Base-by-base conservation (phyloP, 177 flowering plant genomes). In the Vitis hybrid region DNA sequence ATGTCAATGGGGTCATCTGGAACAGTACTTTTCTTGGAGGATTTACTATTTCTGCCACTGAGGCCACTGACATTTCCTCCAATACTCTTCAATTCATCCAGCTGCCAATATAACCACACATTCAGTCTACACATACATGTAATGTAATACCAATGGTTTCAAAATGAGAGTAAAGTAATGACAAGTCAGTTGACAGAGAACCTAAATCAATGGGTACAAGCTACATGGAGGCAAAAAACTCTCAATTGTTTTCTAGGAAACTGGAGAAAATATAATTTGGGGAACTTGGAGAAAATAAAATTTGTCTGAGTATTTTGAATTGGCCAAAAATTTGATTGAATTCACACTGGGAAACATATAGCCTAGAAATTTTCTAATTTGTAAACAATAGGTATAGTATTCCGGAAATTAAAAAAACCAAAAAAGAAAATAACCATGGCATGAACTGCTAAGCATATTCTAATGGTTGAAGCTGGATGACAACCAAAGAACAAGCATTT, bases 61-160 rank as follows among this genome's bases (percentile, higher is more conserved):
- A 18, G 19, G 19, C 19, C 19, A 18, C 19, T 1, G 19, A 18
- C 19, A 18, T 18, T 18, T 18, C 19, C 19, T 18, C 19, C 19
- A 18, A 18, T 18, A 18, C 19, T 18, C 19, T 18, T 18, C 19
- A 18, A 18, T 18, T 18, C 19, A 18, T 18, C 19, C 62, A 92
- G 68, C 98, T 92, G 81, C 64, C 76, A 56, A 13, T 18, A 56
- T 49, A 70, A 21, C 24, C 16, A 56, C 10, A 62, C 5, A 62
- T 62, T 48, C 52, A 70, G 18, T 52, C 40, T 13, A 51, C 32
- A 60, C 14, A 0, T 16, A 58, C 56, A 21, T 2, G 35, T 56
- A 10, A 56, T 32, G 61, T 6, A n/a, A 7, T 35, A 10, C 15
- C 51, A 18, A 9, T 56, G 52, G 6, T 56, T 56, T 24, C 1